Percentiles rank a stretch among this genome's conserved stretches.
These are phyloP conservation scores for Raffaelea arxii DNA, from an alignment of 2,329 filamentous ascomycete species.

Conservation along the genomic window DNA sequence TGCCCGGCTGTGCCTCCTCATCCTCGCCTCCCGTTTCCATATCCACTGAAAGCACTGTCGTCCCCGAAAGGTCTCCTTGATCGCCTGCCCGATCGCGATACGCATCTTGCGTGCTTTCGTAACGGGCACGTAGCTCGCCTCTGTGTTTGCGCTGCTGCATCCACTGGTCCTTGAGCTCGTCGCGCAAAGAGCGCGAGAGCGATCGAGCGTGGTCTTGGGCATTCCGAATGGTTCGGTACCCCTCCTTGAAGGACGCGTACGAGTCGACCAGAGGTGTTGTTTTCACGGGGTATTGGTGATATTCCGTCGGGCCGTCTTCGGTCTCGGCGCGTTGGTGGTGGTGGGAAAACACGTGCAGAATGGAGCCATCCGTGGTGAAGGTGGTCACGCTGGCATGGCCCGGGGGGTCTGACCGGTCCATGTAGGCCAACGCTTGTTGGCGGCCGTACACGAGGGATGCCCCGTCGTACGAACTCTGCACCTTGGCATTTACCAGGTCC, in stretches of 20 bases:
- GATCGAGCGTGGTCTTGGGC: conserved; percentile 5
- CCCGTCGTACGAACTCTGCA: conserved; percentile 14
- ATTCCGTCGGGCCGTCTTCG: no score
- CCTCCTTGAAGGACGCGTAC: conserved; percentile 1
- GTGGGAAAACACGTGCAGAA: conserved; percentile 17
- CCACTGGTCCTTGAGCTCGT: conserved; percentile 1
- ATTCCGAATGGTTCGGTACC: conserved; percentile 5
- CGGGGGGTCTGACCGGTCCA: conserved; percentile 10
- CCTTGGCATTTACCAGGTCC: conserved; percentile 7
- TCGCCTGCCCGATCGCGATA: no score
- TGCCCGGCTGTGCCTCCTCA: no score
- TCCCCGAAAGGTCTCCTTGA: no score
- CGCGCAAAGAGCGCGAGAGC: conserved; percentile 5
- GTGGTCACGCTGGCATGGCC: conserved; percentile 16
- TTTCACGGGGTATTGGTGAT: conserved; percentile 15
- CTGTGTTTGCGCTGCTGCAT: background rate
- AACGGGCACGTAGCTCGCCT: no score
- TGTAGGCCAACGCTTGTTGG: conserved; percentile 14
- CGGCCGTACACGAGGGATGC: conserved; percentile 18
- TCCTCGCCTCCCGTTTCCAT: no score
- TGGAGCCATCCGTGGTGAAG: conserved; percentile 17
- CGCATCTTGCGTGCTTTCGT: no score
- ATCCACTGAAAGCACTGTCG: no score
- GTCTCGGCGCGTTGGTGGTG: no score
- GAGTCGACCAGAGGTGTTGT: conserved; percentile 9